phyloP scores from a whole-genome alignment of 164 flowering plant species.

The Litsea cubeba region DNA sequence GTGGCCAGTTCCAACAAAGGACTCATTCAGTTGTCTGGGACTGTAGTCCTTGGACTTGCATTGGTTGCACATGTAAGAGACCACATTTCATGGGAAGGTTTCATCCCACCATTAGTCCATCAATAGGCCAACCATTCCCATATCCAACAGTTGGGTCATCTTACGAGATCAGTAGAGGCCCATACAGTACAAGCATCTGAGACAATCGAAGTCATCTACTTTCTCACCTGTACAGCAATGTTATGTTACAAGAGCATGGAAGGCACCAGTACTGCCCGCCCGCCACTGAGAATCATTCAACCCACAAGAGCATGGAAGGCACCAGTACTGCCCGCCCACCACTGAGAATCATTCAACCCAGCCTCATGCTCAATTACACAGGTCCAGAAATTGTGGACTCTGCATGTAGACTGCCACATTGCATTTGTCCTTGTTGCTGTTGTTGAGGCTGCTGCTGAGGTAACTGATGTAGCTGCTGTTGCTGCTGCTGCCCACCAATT shows the following conservation, averaged over 20 bases:
- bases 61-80: too few relatives aligned
- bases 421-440: slow-evolving; percentile 18
- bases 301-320: slow-evolving; percentile 31
- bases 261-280: slow-evolving; percentile 21
- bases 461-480: slow-evolving; percentile 21
- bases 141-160: too few relatives aligned
- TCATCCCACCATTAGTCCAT: too few relatives aligned
- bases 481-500: slow-evolving; percentile 37
- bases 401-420: slow-evolving; percentile 38
- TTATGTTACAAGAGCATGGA: slow-evolving; percentile 35
- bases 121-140: too few relatives aligned
- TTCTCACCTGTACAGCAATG: slow-evolving; percentile 61
- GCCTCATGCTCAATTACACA: slow-evolving; percentile 29
- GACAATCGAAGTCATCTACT: too few relatives aligned
- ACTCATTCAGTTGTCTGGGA: too few relatives aligned
- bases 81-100: too few relatives aligned
- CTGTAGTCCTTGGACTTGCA: too few relatives aligned
- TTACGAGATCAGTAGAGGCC: too few relatives aligned
- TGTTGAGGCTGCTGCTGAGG: slow-evolving; percentile 14
- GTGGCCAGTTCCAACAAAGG: too few relatives aligned
- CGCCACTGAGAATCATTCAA: slow-evolving; percentile 19
- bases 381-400: slow-evolving; percentile 42
- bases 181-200: too few relatives aligned
- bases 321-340: slow-evolving; percentile 17
- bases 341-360: slow-evolving; percentile 20